Conservation (phyloP, 208 protist species). For the Naegleria gruberi region DNA sequence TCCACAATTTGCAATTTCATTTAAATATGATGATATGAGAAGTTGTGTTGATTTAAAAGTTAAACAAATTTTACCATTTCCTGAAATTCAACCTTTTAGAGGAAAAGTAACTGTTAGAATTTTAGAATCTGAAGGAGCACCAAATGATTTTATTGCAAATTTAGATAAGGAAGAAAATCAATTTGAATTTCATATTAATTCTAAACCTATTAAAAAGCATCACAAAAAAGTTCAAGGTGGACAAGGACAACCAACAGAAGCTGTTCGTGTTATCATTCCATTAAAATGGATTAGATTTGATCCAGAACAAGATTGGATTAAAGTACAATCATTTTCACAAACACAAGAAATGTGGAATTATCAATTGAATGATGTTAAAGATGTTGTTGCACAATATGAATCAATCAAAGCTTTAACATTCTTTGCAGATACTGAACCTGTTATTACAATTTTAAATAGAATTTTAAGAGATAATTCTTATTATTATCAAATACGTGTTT, state of each 20-base stretch:
- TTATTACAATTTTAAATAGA: background rate
- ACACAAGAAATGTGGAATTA: background rate
- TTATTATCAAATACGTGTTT: background rate
- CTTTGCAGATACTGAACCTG: background rate
- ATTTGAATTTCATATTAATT: background rate
- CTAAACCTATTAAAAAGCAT: constrained; percentile 9
- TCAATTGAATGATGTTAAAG: constrained; percentile 9
- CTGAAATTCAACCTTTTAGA: background rate
- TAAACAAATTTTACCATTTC: background rate
- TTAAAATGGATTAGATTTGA: constrained; percentile 18
- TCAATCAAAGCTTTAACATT: background rate
- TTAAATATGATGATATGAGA: constrained; percentile 11
- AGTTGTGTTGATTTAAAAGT: constrained; percentile 1
- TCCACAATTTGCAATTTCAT: background rate
- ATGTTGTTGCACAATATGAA: constrained; percentile 14
- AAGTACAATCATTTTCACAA: background rate
- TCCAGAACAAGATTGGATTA: constrained; percentile 20
- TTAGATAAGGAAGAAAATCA: constrained; percentile 1
- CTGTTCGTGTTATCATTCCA: background rate
- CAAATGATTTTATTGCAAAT: background rate
- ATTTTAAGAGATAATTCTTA: background rate
- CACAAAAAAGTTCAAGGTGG: background rate
- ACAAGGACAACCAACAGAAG: background rate
- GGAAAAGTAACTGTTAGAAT: background rate
- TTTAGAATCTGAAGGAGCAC: background rate